Base-by-base conservation (phyloP, 106 monocot genomes). In the Acorus calamus region DNA sequence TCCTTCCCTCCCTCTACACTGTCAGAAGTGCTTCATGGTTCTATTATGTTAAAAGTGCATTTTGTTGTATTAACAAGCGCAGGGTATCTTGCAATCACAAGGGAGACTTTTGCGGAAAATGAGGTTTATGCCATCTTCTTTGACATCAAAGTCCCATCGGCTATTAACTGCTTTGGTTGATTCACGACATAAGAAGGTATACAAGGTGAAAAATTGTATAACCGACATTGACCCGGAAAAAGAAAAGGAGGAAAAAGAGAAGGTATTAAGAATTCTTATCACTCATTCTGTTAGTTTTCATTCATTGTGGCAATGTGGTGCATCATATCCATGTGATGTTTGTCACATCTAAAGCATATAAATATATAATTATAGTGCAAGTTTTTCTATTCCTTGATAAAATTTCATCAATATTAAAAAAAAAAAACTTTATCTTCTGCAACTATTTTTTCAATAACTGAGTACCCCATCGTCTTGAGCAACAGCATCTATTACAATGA, bases 81-180 rank as follows among this genome's bases (percentile, higher is more conserved):
- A 96, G 96, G 96, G 96, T 69, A 82, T 96, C 65, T 71, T 96
- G 59, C 96, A 96, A 81, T 96, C 96, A 45, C 96, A 96, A 90
- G 96, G 96, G 56, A 91, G 87, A 65, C 84, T 96, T 59, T 73
- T 91, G 65, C 77, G 47, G 55, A 96, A 96, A 73, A 96, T 96
- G 96, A 84, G 80, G 51, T 91, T 96, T 73, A 96, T 91, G 96
- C 96, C 96, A 64, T 96, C 96, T 69, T 96, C 96, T 42, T 79
- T 96, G 56, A 78, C 91, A 62, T 96, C 96, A 59, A 96, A 91
- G 61, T 96, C 96, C 61, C 96, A 96, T 71, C 79, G 90, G 7
- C 69, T 87, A 49, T 76, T 96, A 66, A 96, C 91, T 69, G 94
- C 96, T 70, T 71, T 96, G 56, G 96, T 96, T 57, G 96, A 96